Conservation (phyloP, 225 moss, liverwort and hornwort genomes). For the Bryoerythrophyllum caledonicum region DNA sequence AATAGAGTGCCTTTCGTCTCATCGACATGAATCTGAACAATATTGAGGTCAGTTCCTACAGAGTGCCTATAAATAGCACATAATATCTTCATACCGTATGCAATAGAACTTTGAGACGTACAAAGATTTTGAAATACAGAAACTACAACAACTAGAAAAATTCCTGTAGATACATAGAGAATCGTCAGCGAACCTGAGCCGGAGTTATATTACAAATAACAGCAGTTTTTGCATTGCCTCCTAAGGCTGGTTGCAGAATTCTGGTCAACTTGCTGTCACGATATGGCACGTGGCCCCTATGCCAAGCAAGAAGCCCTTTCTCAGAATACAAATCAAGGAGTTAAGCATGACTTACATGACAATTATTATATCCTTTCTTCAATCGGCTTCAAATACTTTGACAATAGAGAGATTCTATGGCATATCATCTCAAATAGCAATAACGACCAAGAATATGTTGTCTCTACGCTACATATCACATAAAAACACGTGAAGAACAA, state of each 20-base stretch:
- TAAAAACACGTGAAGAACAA: slow-evolving; percentile 11
- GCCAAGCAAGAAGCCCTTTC: not conserved
- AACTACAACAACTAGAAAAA: not conserved
- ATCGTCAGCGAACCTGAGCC: slow-evolving; percentile 64
- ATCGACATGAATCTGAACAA: slow-evolving; percentile 86
- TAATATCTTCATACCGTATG: not conserved
- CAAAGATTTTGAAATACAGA: not conserved
- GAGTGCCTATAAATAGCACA: not conserved
- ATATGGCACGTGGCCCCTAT: slow-evolving; percentile 93
- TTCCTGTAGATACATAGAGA: slow-evolving; percentile 3
- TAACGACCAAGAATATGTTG: not conserved
- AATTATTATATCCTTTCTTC: not conserved
- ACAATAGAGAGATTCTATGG: not conserved
- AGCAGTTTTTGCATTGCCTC: slow-evolving; percentile 93
- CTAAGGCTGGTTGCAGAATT: slow-evolving; percentile 91
- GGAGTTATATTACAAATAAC: slow-evolving; percentile 96
- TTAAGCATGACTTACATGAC: not conserved
- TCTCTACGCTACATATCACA: not conserved
- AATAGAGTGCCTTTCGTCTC: slow-evolving; percentile 89
- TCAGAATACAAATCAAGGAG: slow-evolving; percentile 23
- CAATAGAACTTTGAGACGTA: not conserved
- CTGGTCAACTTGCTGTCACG: slow-evolving; percentile 97
- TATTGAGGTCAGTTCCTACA: not conserved
- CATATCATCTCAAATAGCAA: not conserved
- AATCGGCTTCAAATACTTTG: not conserved